Evolutionary conservation across 352 stramenopile genomes (phyloP), one percentile per base, ranked within the genome.

Genomic region (Aphanomyces cochlioides): DNA sequence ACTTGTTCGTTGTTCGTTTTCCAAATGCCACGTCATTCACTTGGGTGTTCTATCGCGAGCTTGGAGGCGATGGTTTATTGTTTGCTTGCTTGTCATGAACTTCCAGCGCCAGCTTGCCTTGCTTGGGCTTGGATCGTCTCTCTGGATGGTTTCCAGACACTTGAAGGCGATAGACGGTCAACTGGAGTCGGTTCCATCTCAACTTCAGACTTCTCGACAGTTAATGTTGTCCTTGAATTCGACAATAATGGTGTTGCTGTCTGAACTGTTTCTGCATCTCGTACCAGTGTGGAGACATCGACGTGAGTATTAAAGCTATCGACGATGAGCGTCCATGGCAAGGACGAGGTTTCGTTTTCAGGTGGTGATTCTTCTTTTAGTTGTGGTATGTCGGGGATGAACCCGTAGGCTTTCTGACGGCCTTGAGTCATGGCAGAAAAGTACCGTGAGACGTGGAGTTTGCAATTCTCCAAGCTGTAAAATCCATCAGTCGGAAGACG

Each of bases 391-490:
- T 96, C 87, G 0, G 89, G 88, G 4, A 96, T 74, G 72, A 97
- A 96, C 0, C 87, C 90, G 67, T 95, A 96, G 15, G 90, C 77
- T 5, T 72, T 68, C 59, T 90, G 43, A 45, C 36, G 21, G 17
- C 39, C 89, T 15, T 90, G 66, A 0, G 28, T 77, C 74, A 60
- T 88, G 79, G 59, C 81, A 92, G 74, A 94, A 71, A 99, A 99
- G 72, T 99, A 99, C 37, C 77, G 78, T 6, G 72, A 81, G n/a
- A 99, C 84, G 60, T 90, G 88, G 40, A 90, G 78, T 66, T 79
- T 78, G 73, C 95, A 98, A 56, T 97, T 90, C 15, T 93, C 85
- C 0, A 98, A 74, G 19, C 92, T 98, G 81, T 99, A 99, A 66
- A 90, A 99, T 0, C 96, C 96, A 38, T 97, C 85, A 0, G 79